Conservation (phyloP, 1,284 basidiomycete species). For the Xanthoconium separans region DNA sequence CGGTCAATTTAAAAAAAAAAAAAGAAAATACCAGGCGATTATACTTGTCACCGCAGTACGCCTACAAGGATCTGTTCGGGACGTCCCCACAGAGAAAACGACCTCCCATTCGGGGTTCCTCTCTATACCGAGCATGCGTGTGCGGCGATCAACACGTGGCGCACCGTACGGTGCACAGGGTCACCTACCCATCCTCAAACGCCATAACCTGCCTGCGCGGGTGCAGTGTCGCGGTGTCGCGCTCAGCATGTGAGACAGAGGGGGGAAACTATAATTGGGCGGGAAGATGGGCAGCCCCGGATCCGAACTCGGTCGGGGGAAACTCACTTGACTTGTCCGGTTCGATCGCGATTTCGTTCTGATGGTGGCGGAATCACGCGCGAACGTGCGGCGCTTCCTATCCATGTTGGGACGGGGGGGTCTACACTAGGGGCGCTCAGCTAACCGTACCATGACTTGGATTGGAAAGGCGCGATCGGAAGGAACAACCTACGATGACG, state of each 20-base stretch:
- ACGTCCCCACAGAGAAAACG: neutral
- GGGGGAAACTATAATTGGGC: neutral
- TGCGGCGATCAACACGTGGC: neutral
- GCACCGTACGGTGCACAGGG: neutral
- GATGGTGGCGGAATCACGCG: neutral
- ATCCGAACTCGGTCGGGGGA: neutral
- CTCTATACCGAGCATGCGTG: neutral
- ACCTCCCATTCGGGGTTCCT: neutral
- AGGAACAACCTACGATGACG: neutral
- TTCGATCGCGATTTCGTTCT: neutral
- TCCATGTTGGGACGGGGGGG: neutral
- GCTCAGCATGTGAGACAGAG: neutral
- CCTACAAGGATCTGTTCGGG: neutral
- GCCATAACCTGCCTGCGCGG: neutral
- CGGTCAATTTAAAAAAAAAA: too few relatives aligned
- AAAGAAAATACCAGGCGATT: neutral
- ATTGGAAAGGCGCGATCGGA: neutral
- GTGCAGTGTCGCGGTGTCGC: neutral
- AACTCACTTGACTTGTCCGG: neutral
- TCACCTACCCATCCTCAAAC: neutral
- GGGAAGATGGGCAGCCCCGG: neutral
- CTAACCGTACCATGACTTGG: too few relatives aligned
- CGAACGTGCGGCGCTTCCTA: neutral
- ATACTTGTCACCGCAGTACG: neutral
- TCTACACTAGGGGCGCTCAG: too few relatives aligned